A percentile compares a stretch with the other conserved stretches of the same genome.
Conservation (phyloP, 1,284 basidiomycete genomes). For the Pascua guehoae region DNA sequence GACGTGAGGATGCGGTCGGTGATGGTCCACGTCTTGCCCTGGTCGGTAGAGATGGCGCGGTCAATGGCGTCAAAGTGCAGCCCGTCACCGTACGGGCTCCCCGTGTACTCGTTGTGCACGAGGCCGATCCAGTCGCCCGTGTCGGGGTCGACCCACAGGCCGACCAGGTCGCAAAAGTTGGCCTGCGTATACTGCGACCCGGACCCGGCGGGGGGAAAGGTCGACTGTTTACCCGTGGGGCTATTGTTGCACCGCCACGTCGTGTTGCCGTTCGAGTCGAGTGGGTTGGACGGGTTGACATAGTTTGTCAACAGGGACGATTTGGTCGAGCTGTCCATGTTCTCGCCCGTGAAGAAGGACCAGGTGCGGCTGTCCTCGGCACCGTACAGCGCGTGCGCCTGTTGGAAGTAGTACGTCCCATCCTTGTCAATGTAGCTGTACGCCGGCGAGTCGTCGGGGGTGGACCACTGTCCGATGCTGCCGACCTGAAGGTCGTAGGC, state of each 20-base stretch:
- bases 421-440: conserved; percentile 9
- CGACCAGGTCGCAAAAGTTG: conserved; percentile 17
- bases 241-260: conserved; percentile 15
- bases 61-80: conserved; percentile 20
- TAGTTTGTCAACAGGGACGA: not conserved
- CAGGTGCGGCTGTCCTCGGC: conserved; percentile 1
- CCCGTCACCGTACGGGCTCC: conserved; percentile 6
- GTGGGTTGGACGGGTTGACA: conserved; percentile 8
- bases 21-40: conserved; percentile 14
- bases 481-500: conserved; percentile 4
- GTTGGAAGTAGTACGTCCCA: conserved; percentile 12
- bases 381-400: conserved; percentile 9
- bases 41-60: conserved; percentile 8
- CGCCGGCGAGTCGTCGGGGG: conserved; percentile 12
- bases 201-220: not conserved
- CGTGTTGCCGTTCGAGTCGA: conserved; percentile 13
- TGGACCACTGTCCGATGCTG: not conserved
- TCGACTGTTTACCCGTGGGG: conserved; percentile 6
- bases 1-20: conserved; percentile 9
- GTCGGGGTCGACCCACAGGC: conserved; percentile 18
- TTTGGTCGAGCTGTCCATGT: conserved; percentile 4
- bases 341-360: conserved; percentile 7
- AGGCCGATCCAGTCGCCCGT: conserved; percentile 15
- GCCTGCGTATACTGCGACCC: conserved; percentile 4
- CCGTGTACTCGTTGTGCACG: conserved; percentile 19